A percentile compares a stretch with the other conserved stretches of the same genome.
phyloP scores from a whole-genome alignment of 495 filamentous ascomycete genomes.

The Thermochaetoides thermophila region DNA sequence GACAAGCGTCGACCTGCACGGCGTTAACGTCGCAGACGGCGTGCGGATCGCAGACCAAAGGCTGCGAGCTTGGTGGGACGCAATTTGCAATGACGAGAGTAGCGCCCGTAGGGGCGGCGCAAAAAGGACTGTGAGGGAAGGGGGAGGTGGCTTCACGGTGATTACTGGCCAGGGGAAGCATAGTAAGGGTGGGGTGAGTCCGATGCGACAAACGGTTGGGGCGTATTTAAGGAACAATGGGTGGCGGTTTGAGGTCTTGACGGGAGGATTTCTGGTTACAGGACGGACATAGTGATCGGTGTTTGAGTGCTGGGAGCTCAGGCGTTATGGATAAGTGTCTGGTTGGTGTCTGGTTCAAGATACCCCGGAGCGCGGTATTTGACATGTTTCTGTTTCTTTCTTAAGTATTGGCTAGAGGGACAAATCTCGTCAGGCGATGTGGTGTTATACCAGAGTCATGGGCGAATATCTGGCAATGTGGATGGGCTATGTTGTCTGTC shows the following conservation, averaged over 20 bases:
- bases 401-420: no score
- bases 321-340: no score
- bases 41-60: constrained; percentile 54
- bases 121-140: constrained; percentile 9
- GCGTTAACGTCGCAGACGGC: constrained; percentile 64
- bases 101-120: no score
- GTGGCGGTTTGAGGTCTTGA: constrained; percentile 62
- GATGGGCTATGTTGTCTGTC: no score
- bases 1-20: constrained; percentile 63
- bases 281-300: constrained; percentile 38
- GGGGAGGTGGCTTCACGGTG: constrained; percentile 44
- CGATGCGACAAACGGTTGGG: constrained; percentile 65
- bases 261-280: constrained; percentile 49
- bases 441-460: no score
- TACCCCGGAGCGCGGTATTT: no score
- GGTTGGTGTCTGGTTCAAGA: not conserved
- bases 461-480: no score
- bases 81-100: constrained; percentile 42
- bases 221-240: constrained; percentile 61
- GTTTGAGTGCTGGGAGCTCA: no score
- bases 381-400: no score
- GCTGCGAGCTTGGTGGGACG: constrained; percentile 67
- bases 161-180: constrained; percentile 73
- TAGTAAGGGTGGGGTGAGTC: constrained; percentile 57
- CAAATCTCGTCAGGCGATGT: no score